A percentile compares a stretch with the other conserved stretches of the same genome.
These are phyloP conservation scores for Novymonas esmeraldas DNA, from an alignment of 208 protist genomes.

Conservation along the genomic window DNA sequence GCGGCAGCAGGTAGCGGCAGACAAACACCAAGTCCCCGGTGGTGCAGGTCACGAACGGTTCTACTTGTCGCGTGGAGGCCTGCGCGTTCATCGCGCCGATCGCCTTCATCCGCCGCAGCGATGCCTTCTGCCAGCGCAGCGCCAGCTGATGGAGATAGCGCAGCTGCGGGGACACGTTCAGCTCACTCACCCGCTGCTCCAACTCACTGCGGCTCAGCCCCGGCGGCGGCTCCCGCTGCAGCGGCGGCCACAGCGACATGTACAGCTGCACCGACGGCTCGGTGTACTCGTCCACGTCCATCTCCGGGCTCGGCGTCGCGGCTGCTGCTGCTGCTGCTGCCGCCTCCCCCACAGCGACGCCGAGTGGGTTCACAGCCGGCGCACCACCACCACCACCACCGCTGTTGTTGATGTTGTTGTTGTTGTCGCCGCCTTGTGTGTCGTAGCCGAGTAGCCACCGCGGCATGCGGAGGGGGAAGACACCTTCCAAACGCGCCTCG, in stretches of 20 bases:
- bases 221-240: conserved; percentile 48
- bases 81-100: conserved; percentile 65
- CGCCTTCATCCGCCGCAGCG: conserved; percentile 38
- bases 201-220: conserved; percentile 36
- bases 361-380: not conserved
- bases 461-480: conserved; percentile 65
- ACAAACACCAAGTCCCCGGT: conserved; percentile 72
- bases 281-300: not conserved
- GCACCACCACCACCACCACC: too few species aligned
- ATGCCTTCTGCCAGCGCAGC: conserved; percentile 54
- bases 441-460: conserved; percentile 82
- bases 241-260: conserved; percentile 78
- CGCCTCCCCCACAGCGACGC: not conserved
- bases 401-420: too few species aligned
- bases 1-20: conserved; percentile 71
- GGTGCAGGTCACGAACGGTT: conserved; percentile 78
- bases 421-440: conserved; percentile 7
- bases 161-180: conserved; percentile 64
- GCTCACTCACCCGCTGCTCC: conserved; percentile 33
- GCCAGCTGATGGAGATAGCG: conserved; percentile 66
- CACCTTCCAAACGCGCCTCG: conserved; percentile 72
- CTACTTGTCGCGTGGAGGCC: conserved; percentile 53
- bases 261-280: conserved; percentile 75
- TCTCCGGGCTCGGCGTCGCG: not conserved
- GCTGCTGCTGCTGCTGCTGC: not conserved